Evolutionary conservation across 2,329 filamentous ascomycete genomes (phyloP).

Genomic region (Pestalotiopsis sp.): DNA sequence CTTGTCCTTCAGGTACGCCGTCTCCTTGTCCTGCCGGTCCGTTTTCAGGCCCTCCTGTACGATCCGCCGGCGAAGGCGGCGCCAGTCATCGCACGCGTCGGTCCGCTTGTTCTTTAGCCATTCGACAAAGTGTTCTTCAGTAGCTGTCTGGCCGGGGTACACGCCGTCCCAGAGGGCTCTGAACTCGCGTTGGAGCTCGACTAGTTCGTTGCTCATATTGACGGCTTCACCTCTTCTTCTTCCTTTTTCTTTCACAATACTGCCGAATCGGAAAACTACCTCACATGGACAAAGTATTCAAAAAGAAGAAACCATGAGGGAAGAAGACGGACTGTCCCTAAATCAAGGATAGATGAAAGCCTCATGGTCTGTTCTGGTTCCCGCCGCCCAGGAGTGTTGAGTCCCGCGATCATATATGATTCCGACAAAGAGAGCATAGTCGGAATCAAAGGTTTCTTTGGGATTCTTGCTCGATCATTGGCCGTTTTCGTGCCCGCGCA

Average conservation of each 20-base stretch:
- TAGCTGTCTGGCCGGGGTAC: not conserved
- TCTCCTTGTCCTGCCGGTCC: not conserved
- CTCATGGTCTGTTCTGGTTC: not conserved
- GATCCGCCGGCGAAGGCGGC: not conserved
- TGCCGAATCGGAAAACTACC: not conserved
- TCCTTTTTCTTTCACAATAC: not conserved
- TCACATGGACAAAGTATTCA: not conserved
- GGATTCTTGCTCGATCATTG: conserved; percentile 14
- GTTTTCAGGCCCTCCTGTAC: not conserved
- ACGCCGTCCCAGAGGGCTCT: not conserved
- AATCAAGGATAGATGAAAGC: not conserved
- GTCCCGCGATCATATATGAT: conserved; percentile 3
- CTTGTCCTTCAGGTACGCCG: not conserved
- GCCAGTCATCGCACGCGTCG: conserved; percentile 1
- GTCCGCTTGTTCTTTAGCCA: not conserved
- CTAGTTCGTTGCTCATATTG: not conserved
- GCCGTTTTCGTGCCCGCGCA: conserved; percentile 20
- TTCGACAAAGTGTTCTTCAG: not conserved
- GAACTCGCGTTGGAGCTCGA: not conserved
- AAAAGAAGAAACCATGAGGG: not conserved
- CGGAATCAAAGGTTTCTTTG: conserved; percentile 6
- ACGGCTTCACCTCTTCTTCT: not conserved
- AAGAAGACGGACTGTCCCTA: not conserved
- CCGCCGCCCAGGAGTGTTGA: not conserved
- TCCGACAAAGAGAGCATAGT: conserved; percentile 18